Evolutionary conservation across 768 basidiomycete species (phyloP).

Genomic region (Auriscalpium orientale): DNA sequence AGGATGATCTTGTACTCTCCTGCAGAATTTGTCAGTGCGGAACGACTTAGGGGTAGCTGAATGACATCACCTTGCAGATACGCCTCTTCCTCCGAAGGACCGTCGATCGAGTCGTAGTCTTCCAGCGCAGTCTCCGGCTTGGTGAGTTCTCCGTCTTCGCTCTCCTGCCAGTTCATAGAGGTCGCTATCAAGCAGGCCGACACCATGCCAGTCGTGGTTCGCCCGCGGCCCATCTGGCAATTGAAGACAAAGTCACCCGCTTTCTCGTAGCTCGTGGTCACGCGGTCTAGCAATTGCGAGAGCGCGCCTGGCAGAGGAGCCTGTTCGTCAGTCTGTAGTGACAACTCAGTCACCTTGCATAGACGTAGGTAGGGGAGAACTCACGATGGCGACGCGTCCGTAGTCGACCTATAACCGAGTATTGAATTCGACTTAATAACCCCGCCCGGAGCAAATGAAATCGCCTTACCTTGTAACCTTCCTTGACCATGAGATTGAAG

Average conservation of each 20-base stretch:
- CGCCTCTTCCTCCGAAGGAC: constrained; percentile 80
- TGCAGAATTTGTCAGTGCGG: constrained; percentile 22
- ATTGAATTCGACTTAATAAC: not conserved
- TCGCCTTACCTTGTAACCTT: constrained; percentile 61
- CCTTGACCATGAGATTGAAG: constrained; percentile 62
- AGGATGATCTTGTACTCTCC: constrained; percentile 97
- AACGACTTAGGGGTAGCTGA: not conserved
- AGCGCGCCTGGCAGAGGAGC: constrained; percentile 88
- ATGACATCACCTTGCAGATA: constrained; percentile 66
- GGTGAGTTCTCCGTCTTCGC: constrained; percentile 28
- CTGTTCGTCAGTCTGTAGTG: constrained; percentile 87
- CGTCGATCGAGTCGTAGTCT: constrained; percentile 67
- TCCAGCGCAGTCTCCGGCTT: constrained; percentile 31
- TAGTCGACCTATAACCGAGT: constrained; percentile 62
- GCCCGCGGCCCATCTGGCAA: constrained; percentile 90
- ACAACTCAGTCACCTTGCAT: not conserved
- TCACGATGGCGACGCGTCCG: constrained; percentile 81
- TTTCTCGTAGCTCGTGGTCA: constrained; percentile 45
- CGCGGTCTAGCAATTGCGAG: constrained; percentile 66
- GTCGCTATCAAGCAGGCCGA: constrained; percentile 82
- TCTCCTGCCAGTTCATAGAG: constrained; percentile 49
- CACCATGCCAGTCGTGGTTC: constrained; percentile 96
- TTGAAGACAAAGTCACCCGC: constrained; percentile 87
- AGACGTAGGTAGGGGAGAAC: constrained; percentile 20
- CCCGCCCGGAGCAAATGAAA: constrained; percentile 6